These are phyloP conservation scores for Avena atlantica DNA, from an alignment of 176 grass and related monocot genomes.

Conservation along the genomic window DNA sequence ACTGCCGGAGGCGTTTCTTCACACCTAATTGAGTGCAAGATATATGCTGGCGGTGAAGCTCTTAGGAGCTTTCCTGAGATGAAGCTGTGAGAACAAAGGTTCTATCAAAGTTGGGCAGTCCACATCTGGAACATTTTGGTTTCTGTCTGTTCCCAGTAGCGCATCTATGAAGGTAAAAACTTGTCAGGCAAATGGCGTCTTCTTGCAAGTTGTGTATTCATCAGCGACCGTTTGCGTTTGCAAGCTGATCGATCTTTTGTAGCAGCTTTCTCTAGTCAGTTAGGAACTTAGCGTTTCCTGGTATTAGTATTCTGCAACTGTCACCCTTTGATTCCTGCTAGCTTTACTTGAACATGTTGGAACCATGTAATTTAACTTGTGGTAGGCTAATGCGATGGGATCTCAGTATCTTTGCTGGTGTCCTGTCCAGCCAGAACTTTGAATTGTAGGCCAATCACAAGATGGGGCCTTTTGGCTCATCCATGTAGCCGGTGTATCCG, in stretches of 20 bases:
- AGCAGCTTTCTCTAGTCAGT: slow-evolving; percentile 38
- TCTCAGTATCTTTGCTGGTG: neutral
- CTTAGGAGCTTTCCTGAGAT: slow-evolving; percentile 8
- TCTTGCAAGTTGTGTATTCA: slow-evolving; percentile 10
- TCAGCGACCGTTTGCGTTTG: slow-evolving; percentile 13
- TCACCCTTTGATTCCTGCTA: neutral
- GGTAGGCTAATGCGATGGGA: slow-evolving; percentile 8
- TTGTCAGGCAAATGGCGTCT: neutral
- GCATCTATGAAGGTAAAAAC: neutral
- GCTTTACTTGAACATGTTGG: slow-evolving; percentile 30
- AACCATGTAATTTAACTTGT: slow-evolving; percentile 32
- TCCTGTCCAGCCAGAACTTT: neutral
- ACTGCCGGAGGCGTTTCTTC: slow-evolving; percentile 59
- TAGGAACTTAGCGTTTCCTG: slow-evolving; percentile 37
- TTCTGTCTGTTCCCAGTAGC: slow-evolving; percentile 10
- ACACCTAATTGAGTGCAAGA: slow-evolving; percentile 24
- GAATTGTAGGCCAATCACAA: neutral
- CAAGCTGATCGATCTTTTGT: slow-evolving; percentile 7
- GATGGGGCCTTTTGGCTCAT: neutral
- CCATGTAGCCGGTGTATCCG: neutral
- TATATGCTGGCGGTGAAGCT: neutral
- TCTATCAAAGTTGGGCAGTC: slow-evolving; percentile 4
- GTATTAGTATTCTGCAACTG: slow-evolving; percentile 32
- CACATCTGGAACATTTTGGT: slow-evolving; percentile 26
- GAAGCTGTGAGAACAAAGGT: slow-evolving; percentile 18